These are phyloP conservation scores for Cubamyces lactineus DNA, from an alignment of 768 basidiomycete genomes.

Conservation along the genomic window DNA sequence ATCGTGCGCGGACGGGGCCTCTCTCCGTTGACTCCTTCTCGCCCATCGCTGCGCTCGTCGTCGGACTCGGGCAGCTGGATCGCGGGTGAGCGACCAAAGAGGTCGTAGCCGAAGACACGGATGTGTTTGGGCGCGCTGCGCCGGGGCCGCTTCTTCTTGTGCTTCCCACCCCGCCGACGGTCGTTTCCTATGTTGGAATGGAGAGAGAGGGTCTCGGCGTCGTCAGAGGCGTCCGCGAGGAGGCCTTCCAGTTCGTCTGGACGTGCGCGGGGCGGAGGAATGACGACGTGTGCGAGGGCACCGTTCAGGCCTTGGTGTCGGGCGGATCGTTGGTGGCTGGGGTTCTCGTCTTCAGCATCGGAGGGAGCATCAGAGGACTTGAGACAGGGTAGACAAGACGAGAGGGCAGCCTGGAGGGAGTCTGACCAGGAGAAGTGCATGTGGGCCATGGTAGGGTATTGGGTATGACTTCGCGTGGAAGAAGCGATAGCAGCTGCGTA, in stretches of 20 bases:
- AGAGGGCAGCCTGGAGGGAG: conserved; percentile 56
- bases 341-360: conserved; percentile 40
- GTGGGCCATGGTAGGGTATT: conserved; percentile 17
- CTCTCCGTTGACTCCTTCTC: background rate
- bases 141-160: conserved; percentile 14
- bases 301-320: conserved; percentile 13
- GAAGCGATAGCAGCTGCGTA: too few relatives aligned
- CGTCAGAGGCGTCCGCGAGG: conserved; percentile 51
- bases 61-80: conserved; percentile 57
- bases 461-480: too few relatives aligned
- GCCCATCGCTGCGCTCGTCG: conserved; percentile 40
- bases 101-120: conserved; percentile 65
- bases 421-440: conserved; percentile 66
- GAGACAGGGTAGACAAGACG: conserved; percentile 65
- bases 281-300: conserved; percentile 19
- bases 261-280: conserved; percentile 35
- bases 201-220: conserved; percentile 64
- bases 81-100: conserved; percentile 61
- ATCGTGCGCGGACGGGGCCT: conserved; percentile 26
- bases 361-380: conserved; percentile 35
- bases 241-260: conserved; percentile 53
- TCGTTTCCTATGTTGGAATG: conserved; percentile 61
- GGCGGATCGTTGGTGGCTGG: conserved; percentile 18
- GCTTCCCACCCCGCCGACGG: conserved; percentile 37
- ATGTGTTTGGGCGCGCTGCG: conserved; percentile 43